Conservation (phyloP, 2,329 filamentous ascomycete genomes). For the Lojkania enalia region DNA sequence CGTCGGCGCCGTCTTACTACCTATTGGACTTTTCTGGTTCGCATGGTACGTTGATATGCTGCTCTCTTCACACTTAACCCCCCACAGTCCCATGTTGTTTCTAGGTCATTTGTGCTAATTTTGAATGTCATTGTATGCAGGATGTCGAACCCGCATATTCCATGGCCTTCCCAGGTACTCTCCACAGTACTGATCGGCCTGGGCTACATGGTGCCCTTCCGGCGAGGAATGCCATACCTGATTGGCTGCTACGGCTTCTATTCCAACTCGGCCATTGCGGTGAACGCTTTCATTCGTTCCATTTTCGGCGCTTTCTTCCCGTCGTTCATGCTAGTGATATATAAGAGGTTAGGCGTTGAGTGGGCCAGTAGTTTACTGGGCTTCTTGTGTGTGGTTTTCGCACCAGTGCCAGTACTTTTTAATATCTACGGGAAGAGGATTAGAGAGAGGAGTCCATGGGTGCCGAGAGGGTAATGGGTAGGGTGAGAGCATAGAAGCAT, state of each 20-base stretch:
- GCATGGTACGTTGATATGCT: constrained; percentile 51
- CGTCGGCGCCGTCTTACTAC: constrained; percentile 61
- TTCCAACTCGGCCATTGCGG: constrained; percentile 52
- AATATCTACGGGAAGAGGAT: constrained; percentile 42
- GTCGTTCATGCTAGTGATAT: constrained; percentile 55
- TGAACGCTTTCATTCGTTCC: constrained; percentile 56
- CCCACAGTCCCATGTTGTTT: too few relatives aligned
- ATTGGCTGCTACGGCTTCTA: constrained; percentile 64
- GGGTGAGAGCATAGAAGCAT: too few relatives aligned
- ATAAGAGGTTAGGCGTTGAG: constrained; percentile 36
- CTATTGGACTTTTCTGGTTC: constrained; percentile 64
- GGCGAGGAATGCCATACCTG: constrained; percentile 81
- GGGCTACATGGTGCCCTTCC: constrained; percentile 77
- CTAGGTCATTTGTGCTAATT: not conserved
- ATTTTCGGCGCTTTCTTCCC: constrained; percentile 56
- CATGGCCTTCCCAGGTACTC: constrained; percentile 61
- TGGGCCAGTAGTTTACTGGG: constrained; percentile 41
- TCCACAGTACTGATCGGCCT: constrained; percentile 67
- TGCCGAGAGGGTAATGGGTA: constrained; percentile 19
- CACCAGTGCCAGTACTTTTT: constrained; percentile 43
- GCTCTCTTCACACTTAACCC: too few relatives aligned
- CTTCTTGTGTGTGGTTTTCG: constrained; percentile 37
- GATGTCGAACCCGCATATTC: constrained; percentile 54
- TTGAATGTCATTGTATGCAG: constrained; percentile 14
- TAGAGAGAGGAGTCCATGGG: constrained; percentile 37